Evolutionary conservation across 306 rosid genomes (phyloP).

Genomic region (Vachellia collinsii): DNA sequence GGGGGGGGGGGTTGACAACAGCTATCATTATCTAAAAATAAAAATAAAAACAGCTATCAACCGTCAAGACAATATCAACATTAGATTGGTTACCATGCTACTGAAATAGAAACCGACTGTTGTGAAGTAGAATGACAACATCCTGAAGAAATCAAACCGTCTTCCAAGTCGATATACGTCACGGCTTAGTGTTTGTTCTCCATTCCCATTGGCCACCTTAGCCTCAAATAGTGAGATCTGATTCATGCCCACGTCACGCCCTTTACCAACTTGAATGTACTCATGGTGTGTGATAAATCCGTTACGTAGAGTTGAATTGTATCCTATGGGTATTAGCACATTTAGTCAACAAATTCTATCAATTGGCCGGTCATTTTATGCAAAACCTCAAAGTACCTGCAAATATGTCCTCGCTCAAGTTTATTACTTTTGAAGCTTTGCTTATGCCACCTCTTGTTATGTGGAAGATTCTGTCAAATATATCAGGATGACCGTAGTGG

Average conservation of each 20-base stretch:
- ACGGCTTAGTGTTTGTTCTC: slow-evolving; percentile 58
- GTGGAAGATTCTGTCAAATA: slow-evolving; percentile 59
- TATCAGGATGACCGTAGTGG: slow-evolving; percentile 64
- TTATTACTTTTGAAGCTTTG: slow-evolving; percentile 59
- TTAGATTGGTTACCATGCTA: slow-evolving; percentile 15
- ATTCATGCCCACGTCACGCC: slow-evolving; percentile 61
- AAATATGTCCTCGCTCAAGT: slow-evolving; percentile 58
- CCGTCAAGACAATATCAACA: neutral
- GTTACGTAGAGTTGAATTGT: slow-evolving; percentile 59
- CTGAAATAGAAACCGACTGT: slow-evolving; percentile 61
- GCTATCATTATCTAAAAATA: neutral
- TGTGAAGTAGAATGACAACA: slow-evolving; percentile 58
- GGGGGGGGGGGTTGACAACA: slow-evolving; percentile 18
- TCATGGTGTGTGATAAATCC: slow-evolving; percentile 63
- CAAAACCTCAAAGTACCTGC: slow-evolving; percentile 41
- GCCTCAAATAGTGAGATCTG: slow-evolving; percentile 61
- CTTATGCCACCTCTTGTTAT: slow-evolving; percentile 61
- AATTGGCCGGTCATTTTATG: neutral
- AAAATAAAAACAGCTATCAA: neutral
- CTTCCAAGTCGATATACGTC: slow-evolving; percentile 59
- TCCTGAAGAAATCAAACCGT: slow-evolving; percentile 61
- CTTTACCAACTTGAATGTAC: slow-evolving; percentile 63
- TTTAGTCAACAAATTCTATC: slow-evolving; percentile 9
- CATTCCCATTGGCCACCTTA: slow-evolving; percentile 59
- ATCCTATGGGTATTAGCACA: slow-evolving; percentile 40